These are phyloP conservation scores for Colletotrichum cuscutae DNA, from an alignment of 2,329 filamentous ascomycete genomes.

Conservation along the genomic window DNA sequence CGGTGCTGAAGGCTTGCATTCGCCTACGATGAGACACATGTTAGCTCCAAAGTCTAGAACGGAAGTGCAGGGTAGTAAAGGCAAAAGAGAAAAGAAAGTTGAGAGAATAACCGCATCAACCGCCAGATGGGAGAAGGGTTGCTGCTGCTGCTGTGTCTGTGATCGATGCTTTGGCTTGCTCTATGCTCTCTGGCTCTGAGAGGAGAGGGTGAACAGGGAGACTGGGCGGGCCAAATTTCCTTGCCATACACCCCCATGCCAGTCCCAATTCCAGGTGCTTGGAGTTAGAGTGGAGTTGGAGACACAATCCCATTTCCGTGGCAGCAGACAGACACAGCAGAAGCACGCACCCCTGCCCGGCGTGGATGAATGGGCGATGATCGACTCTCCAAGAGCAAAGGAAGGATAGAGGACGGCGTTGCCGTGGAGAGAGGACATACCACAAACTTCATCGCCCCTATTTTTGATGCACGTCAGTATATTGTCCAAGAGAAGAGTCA, in stretches of 20 bases:
- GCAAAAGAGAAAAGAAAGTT: neutral
- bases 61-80: neutral
- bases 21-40: slow-evolving; percentile 38
- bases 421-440: slow-evolving; percentile 45
- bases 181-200: neutral
- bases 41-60: slow-evolving; percentile 5
- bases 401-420: neutral
- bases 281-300: slow-evolving; percentile 11
- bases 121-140: neutral
- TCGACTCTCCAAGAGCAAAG: neutral
- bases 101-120: neutral
- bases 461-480: slow-evolving; percentile 21
- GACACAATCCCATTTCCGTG: neutral
- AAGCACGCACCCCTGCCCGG: neutral
- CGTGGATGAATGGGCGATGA: neutral
- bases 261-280: slow-evolving; percentile 25
- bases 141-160: neutral
- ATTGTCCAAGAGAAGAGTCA: neutral
- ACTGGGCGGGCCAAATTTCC: neutral
- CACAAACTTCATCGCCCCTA: slow-evolving; percentile 57
- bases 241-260: slow-evolving; percentile 15
- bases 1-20: slow-evolving; percentile 49
- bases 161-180: neutral
- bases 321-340: slow-evolving; percentile 1
- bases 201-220: neutral